Conservation (phyloP, 2,329 filamentous ascomycete species). For the Nemania sp. region DNA sequence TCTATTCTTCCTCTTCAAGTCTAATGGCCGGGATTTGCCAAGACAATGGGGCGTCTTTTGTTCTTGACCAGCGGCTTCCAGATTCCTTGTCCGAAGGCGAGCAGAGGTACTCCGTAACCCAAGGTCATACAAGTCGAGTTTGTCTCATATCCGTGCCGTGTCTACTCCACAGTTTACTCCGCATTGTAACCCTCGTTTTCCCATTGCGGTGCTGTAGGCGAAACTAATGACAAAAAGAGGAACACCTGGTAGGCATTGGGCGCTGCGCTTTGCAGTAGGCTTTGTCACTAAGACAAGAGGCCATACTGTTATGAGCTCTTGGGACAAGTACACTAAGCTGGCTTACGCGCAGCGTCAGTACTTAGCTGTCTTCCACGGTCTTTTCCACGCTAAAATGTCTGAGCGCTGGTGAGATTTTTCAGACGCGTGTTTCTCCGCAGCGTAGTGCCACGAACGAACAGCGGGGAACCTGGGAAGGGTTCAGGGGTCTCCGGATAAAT, state of each 20-base stretch:
- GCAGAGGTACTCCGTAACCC: conserved; percentile 8
- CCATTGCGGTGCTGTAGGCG: conserved; percentile 8
- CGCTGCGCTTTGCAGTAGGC: conserved; percentile 3
- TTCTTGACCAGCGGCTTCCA: conserved; percentile 5
- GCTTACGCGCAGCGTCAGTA: too few relatives aligned
- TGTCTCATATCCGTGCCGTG: conserved; percentile 27
- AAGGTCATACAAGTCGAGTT: conserved; percentile 8
- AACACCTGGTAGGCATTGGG: not conserved
- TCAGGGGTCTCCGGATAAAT: conserved; percentile 27
- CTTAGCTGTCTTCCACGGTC: conserved; percentile 2
- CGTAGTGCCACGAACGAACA: not conserved
- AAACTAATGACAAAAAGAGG: conserved; percentile 15
- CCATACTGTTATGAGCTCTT: too few relatives aligned
- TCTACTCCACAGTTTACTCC: conserved; percentile 28
- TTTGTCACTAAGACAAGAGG: conserved; percentile 1
- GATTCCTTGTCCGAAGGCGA: conserved; percentile 2
- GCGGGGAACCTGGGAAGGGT: conserved; percentile 14
- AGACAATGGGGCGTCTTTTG: conserved; percentile 4
- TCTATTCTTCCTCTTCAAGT: conserved; percentile 20
- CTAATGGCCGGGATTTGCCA: conserved; percentile 14
- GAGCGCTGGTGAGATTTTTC: conserved; percentile 11
- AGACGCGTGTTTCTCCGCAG: conserved; percentile 20
- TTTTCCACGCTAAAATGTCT: conserved; percentile 6
- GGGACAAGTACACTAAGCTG: too few relatives aligned
- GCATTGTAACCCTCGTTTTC: conserved; percentile 24